Percentiles rank a stretch among this genome's conserved stretches.
Conservation (phyloP, 441 rosid species). For the Geranium incanum region DNA sequence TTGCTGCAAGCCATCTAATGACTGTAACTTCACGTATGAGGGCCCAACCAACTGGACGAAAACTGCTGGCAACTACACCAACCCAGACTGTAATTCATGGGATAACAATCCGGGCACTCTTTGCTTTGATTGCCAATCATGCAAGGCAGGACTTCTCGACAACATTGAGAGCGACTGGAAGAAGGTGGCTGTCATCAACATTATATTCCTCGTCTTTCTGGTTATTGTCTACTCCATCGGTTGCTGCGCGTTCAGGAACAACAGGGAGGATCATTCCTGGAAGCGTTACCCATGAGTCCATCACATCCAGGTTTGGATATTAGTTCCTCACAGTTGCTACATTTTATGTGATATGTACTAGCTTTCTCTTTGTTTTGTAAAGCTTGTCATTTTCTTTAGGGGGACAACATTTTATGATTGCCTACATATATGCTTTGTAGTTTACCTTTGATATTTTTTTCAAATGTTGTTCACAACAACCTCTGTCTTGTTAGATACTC, state of each 20-base stretch:
- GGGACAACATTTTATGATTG: neutral
- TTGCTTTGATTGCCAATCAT: conserved; percentile 22
- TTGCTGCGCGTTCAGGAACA: conserved; percentile 28
- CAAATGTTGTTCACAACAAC: no score
- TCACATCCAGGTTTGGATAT: neutral
- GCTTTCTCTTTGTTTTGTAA: neutral
- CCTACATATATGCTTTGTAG: no score
- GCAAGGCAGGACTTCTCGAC: conserved; percentile 23
- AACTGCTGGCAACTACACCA: neutral
- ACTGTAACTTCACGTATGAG: conserved; percentile 17
- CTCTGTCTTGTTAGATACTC: no score
- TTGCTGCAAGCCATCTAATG: conserved; percentile 26
- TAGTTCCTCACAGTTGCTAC: neutral
- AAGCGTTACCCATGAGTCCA: neutral
- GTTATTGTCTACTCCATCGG: conserved; percentile 23
- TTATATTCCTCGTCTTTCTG: conserved; percentile 25
- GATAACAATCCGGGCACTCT: conserved; percentile 13
- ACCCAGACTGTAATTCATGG: conserved; percentile 20
- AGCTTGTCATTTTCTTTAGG: neutral
- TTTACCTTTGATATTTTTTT: no score
- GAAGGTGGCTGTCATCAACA: conserved; percentile 25
- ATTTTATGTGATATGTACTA: neutral
- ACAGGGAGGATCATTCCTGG: conserved; percentile 19
- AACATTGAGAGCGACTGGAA: conserved; percentile 27
- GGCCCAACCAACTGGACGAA: no score